phyloP scores from a whole-genome alignment of 1,139 yeast species.

The Diutina rugosa region DNA sequence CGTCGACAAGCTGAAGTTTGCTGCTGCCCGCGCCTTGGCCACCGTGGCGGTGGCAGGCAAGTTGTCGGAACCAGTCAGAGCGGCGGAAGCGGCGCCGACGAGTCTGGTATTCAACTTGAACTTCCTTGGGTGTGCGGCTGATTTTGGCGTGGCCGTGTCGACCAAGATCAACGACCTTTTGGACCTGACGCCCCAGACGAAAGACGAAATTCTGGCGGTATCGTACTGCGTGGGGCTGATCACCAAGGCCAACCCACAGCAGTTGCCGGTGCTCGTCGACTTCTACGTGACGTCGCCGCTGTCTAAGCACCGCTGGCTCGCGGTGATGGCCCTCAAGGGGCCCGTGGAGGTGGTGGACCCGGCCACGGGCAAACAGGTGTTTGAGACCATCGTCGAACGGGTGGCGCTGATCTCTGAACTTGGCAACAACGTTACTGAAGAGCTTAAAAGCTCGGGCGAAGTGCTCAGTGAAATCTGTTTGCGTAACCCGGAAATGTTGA shows the following conservation, averaged over 20 bases:
- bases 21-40: not conserved
- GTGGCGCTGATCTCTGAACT: not conserved
- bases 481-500: slow-evolving; percentile 4
- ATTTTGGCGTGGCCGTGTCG: not conserved
- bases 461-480: not conserved
- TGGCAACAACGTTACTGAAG: not conserved
- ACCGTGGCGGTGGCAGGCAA: not conserved
- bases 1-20: not conserved
- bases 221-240: slow-evolving; percentile 1
- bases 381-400: not conserved
- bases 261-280: not conserved
- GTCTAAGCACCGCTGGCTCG: not conserved
- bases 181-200: not conserved
- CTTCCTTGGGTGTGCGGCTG: not conserved
- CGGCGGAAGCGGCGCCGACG: not conserved
- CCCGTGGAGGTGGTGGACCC: not conserved
- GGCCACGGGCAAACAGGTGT: not conserved
- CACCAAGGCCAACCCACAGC: not conserved
- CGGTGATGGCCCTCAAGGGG: not conserved
- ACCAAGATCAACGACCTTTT: not conserved
- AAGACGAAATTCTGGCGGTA: not conserved
- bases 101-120: not conserved
- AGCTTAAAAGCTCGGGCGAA: not conserved
- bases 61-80: not conserved
- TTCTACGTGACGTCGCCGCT: not conserved